phyloP scores from a whole-genome alignment of 768 basidiomycete genomes.

The Ephemerocybe angulata region DNA sequence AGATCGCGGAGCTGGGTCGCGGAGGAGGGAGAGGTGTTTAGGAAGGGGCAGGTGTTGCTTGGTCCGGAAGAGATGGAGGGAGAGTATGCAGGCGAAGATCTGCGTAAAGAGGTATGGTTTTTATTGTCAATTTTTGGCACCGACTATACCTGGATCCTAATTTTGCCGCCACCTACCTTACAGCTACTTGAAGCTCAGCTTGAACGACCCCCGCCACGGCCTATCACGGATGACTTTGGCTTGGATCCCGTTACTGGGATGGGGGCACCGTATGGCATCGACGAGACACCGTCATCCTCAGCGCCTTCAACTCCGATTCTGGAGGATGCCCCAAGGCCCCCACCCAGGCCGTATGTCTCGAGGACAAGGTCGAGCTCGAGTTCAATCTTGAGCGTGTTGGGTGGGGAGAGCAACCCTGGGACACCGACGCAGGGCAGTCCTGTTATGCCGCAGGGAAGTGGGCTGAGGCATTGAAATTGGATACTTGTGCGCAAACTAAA shows the following conservation, averaged over 20 bases:
- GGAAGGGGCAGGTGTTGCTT: conserved; percentile 79
- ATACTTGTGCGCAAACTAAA: too few relatives aligned
- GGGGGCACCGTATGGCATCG: conserved; percentile 11
- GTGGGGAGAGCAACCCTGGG: background rate
- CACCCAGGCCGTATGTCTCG: conserved; percentile 58
- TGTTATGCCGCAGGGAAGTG: too few relatives aligned
- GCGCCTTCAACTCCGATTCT: conserved; percentile 26
- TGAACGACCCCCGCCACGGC: conserved; percentile 76
- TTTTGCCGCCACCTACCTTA: conserved; percentile 1
- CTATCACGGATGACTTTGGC: conserved; percentile 60
- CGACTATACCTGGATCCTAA: too few relatives aligned
- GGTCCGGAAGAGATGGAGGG: conserved; percentile 86
- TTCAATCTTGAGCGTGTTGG: conserved; percentile 34
- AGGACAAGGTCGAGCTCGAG: conserved; percentile 50
- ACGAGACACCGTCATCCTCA: conserved; percentile 14
- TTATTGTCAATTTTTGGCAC: too few relatives aligned
- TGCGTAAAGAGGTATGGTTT: conserved; percentile 67
- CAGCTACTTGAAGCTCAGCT: conserved; percentile 85
- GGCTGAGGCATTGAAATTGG: too few relatives aligned
- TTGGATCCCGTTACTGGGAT: conserved; percentile 31
- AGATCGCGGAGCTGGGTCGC: conserved; percentile 79
- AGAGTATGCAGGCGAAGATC: conserved; percentile 84
- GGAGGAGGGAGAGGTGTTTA: conserved; percentile 95
- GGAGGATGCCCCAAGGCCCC: conserved; percentile 26
- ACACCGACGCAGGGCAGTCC: conserved; percentile 3